Base-by-base conservation (phyloP, 345 rosid species). In the Passiflora organensis region DNA sequence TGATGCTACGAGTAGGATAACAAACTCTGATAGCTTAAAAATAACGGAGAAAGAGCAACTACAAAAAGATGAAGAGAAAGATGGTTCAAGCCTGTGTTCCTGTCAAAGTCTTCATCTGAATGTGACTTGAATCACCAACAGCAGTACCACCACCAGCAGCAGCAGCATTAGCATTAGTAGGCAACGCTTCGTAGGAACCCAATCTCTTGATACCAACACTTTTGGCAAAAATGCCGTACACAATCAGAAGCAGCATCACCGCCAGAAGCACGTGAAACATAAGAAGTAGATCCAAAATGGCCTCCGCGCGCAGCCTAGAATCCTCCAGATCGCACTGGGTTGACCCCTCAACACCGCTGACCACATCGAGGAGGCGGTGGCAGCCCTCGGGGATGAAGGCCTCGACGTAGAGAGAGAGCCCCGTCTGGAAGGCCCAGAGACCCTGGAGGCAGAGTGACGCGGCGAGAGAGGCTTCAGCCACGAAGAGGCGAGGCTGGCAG, bases 371-470 rank as follows among this genome's bases (percentile, higher is more conserved):
- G 70, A 86, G 53, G 60, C 70, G 67, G 45, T 93, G 95, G 42
- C 96, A 93, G 0, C 96, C 96, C 16, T 84, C 91, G 0, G 99
- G 99, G 15, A 93, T 89, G 42, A 89, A 89, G 0, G 80, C 83
- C 15, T 93, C 96, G 0, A 86, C 99, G 64, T 81, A 84, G 6
- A 93, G 79, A 11, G 95, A 81, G 28, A 89, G 86, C 4, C 99
- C 99, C 0, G 96, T 89, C 63, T 89, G 96, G 10, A 93, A 74
- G 34, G 53, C 77, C 99, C 99, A 89, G 5, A 93, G 80, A 9
- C 96, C 99, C 65, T 89, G 94, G 50, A 93, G 56, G 58, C 87
- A 86, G 43, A 93, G 11, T 16, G 95, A 37, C 18, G 80, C 87
- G 22, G 78, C 89, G 9, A 93, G 74, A 0, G 80, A 95, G 11